Conservation (phyloP, 805 yeast species). For the Monosporozyma unispora region DNA sequence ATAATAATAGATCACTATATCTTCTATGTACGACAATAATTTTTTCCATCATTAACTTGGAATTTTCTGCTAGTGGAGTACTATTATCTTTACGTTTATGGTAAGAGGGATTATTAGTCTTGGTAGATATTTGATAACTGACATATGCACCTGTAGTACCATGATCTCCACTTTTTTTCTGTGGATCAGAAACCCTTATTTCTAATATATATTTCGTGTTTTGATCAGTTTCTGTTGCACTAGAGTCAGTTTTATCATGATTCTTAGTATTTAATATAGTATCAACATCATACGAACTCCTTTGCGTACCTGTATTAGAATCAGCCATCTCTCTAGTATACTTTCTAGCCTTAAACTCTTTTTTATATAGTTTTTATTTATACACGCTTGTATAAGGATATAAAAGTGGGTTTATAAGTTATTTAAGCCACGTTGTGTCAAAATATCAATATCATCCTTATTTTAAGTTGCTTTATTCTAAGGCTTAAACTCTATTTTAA, state of each 20-base stretch:
- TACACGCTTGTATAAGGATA: too few species aligned
- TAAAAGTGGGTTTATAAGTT: neutral
- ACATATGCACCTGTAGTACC: conserved; percentile 22
- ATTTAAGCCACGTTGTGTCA: neutral
- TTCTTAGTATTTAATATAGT: neutral
- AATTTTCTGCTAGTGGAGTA: neutral
- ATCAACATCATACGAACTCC: neutral
- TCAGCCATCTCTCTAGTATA: neutral
- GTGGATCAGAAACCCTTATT: conserved; percentile 29
- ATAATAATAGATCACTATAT: conserved; percentile 75
- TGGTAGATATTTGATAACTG: conserved; percentile 28
- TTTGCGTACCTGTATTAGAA: neutral
- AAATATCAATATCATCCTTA: neutral
- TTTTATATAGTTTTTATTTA: neutral
- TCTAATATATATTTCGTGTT: conserved; percentile 6
- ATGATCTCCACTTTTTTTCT: conserved; percentile 23
- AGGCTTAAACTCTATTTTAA: neutral
- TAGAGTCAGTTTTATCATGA: neutral
- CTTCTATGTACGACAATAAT: conserved; percentile 42
- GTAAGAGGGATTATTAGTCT: conserved; percentile 23
- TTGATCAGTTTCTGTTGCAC: neutral
- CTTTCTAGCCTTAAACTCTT: too few species aligned
- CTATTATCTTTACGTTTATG: conserved; percentile 11
- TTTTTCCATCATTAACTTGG: conserved; percentile 5
- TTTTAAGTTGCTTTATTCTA: neutral